A percentile compares a stretch with the other conserved stretches of the same genome.
These are phyloP conservation scores for Croton laevigatus DNA, from an alignment of 441 rosid species.

Conservation along the genomic window DNA sequence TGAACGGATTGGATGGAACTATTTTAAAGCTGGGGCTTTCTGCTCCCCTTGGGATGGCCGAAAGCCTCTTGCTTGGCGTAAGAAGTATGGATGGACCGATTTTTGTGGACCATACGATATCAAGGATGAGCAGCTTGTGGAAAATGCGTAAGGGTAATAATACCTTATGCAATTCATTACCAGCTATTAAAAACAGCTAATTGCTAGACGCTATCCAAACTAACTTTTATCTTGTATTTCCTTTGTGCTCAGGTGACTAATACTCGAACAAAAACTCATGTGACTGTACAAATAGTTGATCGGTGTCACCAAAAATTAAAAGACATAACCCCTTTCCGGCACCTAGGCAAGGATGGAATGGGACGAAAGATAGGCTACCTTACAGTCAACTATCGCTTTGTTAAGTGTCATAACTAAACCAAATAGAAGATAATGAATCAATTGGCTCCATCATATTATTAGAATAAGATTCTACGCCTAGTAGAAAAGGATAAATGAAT, in stretches of 20 bases:
- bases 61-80: slow-evolving; percentile 34
- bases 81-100: slow-evolving; percentile 37
- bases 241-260: slow-evolving; percentile 45
- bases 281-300: slow-evolving; percentile 54
- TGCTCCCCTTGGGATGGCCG: slow-evolving; percentile 36
- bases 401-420: slow-evolving; percentile 35
- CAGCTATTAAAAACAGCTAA: no score
- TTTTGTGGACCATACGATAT: slow-evolving; percentile 30
- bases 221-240: no score
- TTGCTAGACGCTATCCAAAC: no score
- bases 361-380: slow-evolving; percentile 52
- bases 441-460: no score
- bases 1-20: slow-evolving; percentile 27
- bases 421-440: no score
- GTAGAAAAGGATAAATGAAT: no score
- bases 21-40: slow-evolving; percentile 27
- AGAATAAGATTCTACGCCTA: no score
- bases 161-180: no score
- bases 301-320: slow-evolving; percentile 59
- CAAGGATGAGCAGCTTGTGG: slow-evolving; percentile 32
- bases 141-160: slow-evolving; percentile 30
- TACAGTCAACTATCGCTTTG: slow-evolving; percentile 50
- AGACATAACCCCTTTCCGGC: slow-evolving; percentile 28
- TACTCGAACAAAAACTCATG: slow-evolving; percentile 36
- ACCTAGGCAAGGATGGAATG: slow-evolving; percentile 39